Evolutionary conservation across 495 filamentous ascomycete genomes (phyloP).

Genomic region (Penicillium salamii): DNA sequence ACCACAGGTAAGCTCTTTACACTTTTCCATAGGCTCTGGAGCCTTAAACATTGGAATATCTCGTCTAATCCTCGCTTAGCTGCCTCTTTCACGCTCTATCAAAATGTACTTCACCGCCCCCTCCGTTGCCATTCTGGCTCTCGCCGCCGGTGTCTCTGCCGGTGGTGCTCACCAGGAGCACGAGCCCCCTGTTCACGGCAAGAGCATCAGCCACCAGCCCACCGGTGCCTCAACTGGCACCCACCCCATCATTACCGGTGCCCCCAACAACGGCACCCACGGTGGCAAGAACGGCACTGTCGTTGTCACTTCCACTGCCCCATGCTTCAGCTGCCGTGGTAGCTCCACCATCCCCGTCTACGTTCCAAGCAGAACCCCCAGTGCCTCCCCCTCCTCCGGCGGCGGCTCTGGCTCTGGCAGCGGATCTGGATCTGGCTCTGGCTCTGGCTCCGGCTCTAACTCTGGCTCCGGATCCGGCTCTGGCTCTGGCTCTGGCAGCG

Average conservation of each 20-base stretch:
- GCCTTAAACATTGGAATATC: neutral
- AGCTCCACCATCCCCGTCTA: slow-evolving; percentile 3
- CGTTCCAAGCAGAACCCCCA: slow-evolving; percentile 1
- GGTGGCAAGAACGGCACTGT: neutral
- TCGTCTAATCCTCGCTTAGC: neutral
- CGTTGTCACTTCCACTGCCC: neutral
- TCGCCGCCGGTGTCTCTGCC: slow-evolving; percentile 26
- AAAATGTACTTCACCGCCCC: slow-evolving; percentile 27
- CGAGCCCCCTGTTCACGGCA: slow-evolving; percentile 17
- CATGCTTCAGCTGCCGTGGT: slow-evolving; percentile 6
- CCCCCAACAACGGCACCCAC: slow-evolving; percentile 5
- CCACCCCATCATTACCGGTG: slow-evolving; percentile 13
- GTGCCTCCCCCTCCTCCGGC: neutral
- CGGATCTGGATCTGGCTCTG: neutral
- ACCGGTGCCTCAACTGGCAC: slow-evolving; percentile 12
- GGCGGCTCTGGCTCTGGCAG: slow-evolving; percentile 6
- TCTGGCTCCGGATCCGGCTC: neutral
- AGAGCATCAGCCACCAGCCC: neutral
- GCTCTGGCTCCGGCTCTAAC: neutral
- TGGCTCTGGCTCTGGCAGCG: slow-evolving; percentile 9
- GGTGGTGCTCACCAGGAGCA: slow-evolving; percentile 4
- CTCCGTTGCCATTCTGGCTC: slow-evolving; percentile 21
- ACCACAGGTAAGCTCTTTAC: slow-evolving; percentile 9
- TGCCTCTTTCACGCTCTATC: slow-evolving; percentile 11
- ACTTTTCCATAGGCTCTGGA: neutral